Evolutionary conservation across 2,329 filamentous ascomycete species (phyloP).

Genomic region (Microcyclosporella mali): DNA sequence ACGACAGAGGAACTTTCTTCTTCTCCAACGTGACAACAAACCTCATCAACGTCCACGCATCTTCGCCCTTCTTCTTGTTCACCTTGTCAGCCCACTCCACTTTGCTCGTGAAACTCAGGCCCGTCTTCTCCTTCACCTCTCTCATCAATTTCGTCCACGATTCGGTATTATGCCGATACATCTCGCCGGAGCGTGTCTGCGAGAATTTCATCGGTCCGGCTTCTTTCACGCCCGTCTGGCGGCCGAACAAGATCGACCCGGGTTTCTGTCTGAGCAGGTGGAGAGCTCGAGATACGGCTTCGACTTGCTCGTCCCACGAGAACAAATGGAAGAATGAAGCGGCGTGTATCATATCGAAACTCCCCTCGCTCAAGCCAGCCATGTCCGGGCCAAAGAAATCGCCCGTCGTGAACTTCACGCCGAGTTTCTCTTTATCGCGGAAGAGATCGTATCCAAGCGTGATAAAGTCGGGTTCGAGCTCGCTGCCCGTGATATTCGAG

Average conservation of each 20-base stretch:
- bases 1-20: too few species aligned
- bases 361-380: slow-evolving; percentile 10
- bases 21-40: too few species aligned
- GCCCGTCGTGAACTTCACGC: slow-evolving; percentile 29
- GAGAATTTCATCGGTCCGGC: slow-evolving; percentile 22
- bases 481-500: slow-evolving; percentile 29
- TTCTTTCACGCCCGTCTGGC: slow-evolving; percentile 32
- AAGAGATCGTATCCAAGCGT: slow-evolving; percentile 37
- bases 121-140: slow-evolving; percentile 34
- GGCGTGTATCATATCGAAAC: slow-evolving; percentile 38
- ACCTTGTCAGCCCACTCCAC: slow-evolving; percentile 33
- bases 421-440: slow-evolving; percentile 29
- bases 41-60: background rate
- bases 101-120: background rate
- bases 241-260: slow-evolving; percentile 35
- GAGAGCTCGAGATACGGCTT: slow-evolving; percentile 30
- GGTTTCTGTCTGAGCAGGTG: slow-evolving; percentile 30
- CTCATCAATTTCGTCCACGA: slow-evolving; percentile 36
- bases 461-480: slow-evolving; percentile 31
- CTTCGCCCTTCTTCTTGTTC: slow-evolving; percentile 11
- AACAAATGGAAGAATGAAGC: slow-evolving; percentile 43
- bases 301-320: slow-evolving; percentile 35
- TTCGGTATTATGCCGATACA: slow-evolving; percentile 35
- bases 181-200: slow-evolving; percentile 17
- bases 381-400: slow-evolving; percentile 30